phyloP scores from a whole-genome alignment of 139 green algal species.

The Monoraphidium neglectum region DNA sequence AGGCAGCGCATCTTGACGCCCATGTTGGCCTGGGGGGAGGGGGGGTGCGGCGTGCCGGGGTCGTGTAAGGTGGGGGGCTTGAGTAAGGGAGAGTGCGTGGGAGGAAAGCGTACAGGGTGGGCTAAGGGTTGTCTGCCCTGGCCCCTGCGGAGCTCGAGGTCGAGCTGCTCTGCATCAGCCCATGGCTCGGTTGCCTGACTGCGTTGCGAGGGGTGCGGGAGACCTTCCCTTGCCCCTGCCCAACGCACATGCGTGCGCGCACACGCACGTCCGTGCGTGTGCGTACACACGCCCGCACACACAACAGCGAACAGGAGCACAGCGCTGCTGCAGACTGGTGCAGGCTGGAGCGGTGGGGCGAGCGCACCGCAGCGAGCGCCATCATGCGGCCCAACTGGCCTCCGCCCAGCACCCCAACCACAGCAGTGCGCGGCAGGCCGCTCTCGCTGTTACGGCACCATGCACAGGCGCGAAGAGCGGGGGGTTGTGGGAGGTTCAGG shows the following conservation, averaged over 20 bases:
- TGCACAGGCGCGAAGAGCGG: no score
- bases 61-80: background rate
- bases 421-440: constrained; percentile 42
- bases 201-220: no score
- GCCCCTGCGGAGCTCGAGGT: background rate
- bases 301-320: no score
- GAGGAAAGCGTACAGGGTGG: background rate
- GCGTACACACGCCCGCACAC: background rate
- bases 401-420: constrained; percentile 94
- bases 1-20: constrained; percentile 87
- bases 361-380: constrained; percentile 83
- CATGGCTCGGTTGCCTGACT: no score
- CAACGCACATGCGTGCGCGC: background rate
- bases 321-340: background rate
- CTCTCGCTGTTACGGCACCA: no score
- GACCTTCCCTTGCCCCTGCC: no score
- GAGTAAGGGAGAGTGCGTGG: background rate
- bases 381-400: constrained; percentile 98
- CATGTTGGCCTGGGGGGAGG: constrained; percentile 74
- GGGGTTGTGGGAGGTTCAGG: no score
- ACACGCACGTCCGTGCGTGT: background rate
- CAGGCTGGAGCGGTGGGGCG: no score
- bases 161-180: background rate
- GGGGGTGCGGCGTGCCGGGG: background rate
- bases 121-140: background rate